Conservation (phyloP, 2,329 filamentous ascomycete species). For the Pyricularia pennisetigena region DNA sequence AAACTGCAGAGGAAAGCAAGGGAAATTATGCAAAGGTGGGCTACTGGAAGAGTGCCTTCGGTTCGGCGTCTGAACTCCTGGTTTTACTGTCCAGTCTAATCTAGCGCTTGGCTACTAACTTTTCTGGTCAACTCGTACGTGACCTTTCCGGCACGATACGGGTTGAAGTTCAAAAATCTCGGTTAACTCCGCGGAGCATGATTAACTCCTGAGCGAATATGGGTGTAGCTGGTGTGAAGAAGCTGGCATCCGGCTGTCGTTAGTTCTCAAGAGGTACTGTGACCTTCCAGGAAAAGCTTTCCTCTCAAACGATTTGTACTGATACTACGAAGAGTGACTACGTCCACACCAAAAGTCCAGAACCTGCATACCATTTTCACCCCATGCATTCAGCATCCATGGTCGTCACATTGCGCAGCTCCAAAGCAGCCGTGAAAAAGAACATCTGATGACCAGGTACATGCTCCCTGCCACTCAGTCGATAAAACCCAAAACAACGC, state of each 20-base stretch:
- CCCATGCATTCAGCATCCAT: neutral
- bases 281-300: neutral
- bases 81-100: too few species aligned
- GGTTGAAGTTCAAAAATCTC: too few species aligned
- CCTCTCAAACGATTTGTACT: neutral
- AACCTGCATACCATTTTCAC: neutral
- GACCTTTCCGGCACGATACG: neutral
- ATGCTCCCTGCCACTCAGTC: neutral
- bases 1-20: too few species aligned
- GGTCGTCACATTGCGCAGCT: neutral
- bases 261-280: neutral
- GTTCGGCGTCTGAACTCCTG: too few species aligned
- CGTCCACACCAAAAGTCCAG: neutral
- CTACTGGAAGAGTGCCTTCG: too few species aligned
- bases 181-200: neutral
- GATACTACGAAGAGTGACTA: neutral
- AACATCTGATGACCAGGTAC: too few species aligned
- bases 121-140: too few species aligned
- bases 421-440: neutral
- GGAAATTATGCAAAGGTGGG: too few species aligned
- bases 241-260: neutral
- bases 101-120: too few species aligned
- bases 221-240: neutral
- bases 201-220: neutral
- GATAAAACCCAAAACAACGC: neutral